Conservation (phyloP, 441 rosid species). For the Theobroma grandiflorum region DNA sequence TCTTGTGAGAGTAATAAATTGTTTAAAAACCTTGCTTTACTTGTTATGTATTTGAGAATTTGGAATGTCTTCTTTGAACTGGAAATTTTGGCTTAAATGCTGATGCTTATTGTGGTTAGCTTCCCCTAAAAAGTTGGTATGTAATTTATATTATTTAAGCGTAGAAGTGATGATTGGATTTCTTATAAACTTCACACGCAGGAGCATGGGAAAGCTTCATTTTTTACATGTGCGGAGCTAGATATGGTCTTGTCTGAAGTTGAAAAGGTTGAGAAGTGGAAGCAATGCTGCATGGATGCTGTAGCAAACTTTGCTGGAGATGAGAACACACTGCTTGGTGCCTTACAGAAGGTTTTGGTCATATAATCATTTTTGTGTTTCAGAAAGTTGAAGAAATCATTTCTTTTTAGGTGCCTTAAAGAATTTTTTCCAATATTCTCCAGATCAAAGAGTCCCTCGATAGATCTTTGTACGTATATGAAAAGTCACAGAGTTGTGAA, state of each 20-base stretch:
- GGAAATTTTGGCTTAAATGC: slow-evolving; percentile 5
- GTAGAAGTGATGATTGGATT: neutral
- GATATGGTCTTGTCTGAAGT: slow-evolving; percentile 58
- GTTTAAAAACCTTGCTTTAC: neutral
- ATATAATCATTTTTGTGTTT: slow-evolving; percentile 13
- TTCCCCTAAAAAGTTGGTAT: neutral
- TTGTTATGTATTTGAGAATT: slow-evolving; percentile 7
- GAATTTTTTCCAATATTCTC: slow-evolving; percentile 27
- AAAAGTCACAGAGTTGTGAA: slow-evolving; percentile 43
- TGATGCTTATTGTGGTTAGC: neutral
- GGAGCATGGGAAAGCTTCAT: slow-evolving; percentile 59
- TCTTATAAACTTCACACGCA: slow-evolving; percentile 32
- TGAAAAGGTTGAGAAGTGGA: slow-evolving; percentile 72
- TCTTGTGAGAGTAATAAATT: neutral
- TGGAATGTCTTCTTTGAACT: neutral
- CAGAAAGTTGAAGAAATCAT: slow-evolving; percentile 4
- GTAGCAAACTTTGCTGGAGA: slow-evolving; percentile 44
- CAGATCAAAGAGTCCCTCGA: slow-evolving; percentile 66
- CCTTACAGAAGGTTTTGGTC: slow-evolving; percentile 58
- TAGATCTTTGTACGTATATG: slow-evolving; percentile 54
- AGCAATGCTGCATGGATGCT: slow-evolving; percentile 41
- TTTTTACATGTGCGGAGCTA: slow-evolving; percentile 63
- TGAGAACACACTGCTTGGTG: slow-evolving; percentile 40
- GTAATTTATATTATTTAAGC: neutral
- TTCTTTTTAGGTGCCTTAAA: slow-evolving; percentile 5